Evolutionary conservation across 768 basidiomycete genomes (phyloP), one percentile per base, ranked within the genome.

Genomic region (Pleurotus giganteus): DNA sequence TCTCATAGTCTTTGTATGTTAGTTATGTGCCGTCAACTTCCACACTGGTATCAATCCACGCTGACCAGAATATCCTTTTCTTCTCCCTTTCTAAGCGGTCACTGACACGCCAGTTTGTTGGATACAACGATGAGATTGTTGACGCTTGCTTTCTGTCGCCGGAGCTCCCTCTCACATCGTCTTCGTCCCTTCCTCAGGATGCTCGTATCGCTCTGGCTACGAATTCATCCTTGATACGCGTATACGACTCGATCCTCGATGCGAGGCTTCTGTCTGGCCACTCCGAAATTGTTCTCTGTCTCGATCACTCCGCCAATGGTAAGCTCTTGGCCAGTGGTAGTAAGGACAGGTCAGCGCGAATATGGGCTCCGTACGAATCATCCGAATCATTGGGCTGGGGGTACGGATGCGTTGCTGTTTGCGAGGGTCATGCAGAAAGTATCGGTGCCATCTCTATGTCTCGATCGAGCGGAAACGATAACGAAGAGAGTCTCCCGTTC

Each of bases 91-190:
- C 76, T n/a, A 82, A 83, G 1, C 79, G 78, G 28, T 73, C 79
- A 7, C 71, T 91, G 23, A 74, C 78, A 2, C 87, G 90, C 15
- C 96, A 98, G 62, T 72, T 98, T 60, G 86, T 98, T 62, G 97
- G 97, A 0, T 99, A 89, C 78, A 98, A 98, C 68, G 97, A 99
- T 70, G 96, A 98, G 70, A 94, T 98, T 60, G 89, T 98, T 47
- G 97, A 98, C 63, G 82, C 86, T 4, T 77, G 81, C 24, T 92
- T 94, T 72, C 78, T 99, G 56, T 82, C 81, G 42, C 66, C 74
- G 19, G 44, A 66, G 17, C 63, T 59, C 5, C 60, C 59, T 26
- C 58, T 63, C 4, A 27, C 60, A 0, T 49, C 66, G 1, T 62
- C 58, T 31, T 55, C 58, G 21, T 46, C 65, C 13, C 53, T 60